Evolutionary conservation across 129 eudicot genomes (phyloP).

Genomic region (Lactuca saligna): DNA sequence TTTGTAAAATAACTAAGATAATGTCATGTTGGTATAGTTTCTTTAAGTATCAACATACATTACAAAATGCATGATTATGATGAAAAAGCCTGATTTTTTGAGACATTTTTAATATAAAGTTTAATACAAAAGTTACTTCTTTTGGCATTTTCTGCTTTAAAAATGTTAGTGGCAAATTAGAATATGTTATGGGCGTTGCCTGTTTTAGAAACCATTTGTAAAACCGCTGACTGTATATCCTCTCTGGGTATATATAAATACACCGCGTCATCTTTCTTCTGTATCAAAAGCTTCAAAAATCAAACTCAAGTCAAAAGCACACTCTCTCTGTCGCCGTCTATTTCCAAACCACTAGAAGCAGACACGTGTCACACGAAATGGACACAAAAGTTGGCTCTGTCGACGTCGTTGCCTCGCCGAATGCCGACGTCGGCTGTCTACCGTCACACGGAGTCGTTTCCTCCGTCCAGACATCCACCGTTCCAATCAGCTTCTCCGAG

Average conservation of each 20-base stretch:
- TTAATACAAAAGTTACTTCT: no score
- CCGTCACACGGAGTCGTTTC: slow-evolving; percentile 34
- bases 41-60: no score
- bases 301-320: neutral
- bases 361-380: slow-evolving; percentile 2
- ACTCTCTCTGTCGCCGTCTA: neutral
- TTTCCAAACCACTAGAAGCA: neutral
- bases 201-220: neutral
- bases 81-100: no score
- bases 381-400: slow-evolving; percentile 11
- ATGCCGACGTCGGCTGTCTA: slow-evolving; percentile 25
- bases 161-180: neutral
- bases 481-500: slow-evolving; percentile 32
- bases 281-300: neutral
- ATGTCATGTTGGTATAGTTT: no score
- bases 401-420: neutral
- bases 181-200: neutral
- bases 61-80: no score
- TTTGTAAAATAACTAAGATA: no score
- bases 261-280: neutral
- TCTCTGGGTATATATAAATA: neutral
- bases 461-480: slow-evolving; percentile 21
- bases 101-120: no score
- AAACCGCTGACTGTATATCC: neutral
- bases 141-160: no score